A percentile compares a stretch with the other conserved stretches of the same genome.
Conservation (phyloP, 2,329 filamentous ascomycete genomes). For the Colletotrichum orchidophilum region DNA sequence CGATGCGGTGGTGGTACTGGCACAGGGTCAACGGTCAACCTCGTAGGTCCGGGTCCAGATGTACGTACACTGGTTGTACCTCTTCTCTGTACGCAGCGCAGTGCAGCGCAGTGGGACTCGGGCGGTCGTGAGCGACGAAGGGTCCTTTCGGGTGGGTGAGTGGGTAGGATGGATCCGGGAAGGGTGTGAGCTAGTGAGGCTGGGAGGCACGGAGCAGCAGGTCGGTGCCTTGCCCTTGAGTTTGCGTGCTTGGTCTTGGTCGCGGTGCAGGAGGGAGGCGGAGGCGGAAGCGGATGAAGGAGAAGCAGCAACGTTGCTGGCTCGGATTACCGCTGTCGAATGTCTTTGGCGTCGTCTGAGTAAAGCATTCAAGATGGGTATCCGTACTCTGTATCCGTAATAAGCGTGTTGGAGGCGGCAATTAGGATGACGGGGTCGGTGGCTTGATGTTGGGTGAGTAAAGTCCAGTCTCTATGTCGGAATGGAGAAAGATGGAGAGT, state of each 20-base stretch:
- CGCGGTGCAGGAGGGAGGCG: not conserved
- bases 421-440: not conserved
- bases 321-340: not conserved
- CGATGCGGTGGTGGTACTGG: not conserved
- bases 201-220: conserved; percentile 2
- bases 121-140: not conserved
- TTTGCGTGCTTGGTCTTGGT: not conserved
- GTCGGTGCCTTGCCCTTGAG: not conserved
- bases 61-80: not conserved
- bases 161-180: not conserved
- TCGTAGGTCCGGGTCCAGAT: conserved; percentile 8
- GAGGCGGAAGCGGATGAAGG: not conserved
- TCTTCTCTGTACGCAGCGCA: not conserved
- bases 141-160: conserved; percentile 4
- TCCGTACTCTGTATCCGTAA: no score
- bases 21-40: conserved; percentile 1
- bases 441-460: not conserved
- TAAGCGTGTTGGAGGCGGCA: not conserved
- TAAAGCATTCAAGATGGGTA: not conserved
- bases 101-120: not conserved
- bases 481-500: not conserved
- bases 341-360: not conserved
- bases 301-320: conserved; percentile 18
- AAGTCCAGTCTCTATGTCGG: no score
- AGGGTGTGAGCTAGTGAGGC: not conserved